A percentile compares a stretch with the other conserved stretches of the same genome.
These are phyloP conservation scores for Verbena officinalis DNA, from an alignment of 257 asterid genomes.

Conservation along the genomic window DNA sequence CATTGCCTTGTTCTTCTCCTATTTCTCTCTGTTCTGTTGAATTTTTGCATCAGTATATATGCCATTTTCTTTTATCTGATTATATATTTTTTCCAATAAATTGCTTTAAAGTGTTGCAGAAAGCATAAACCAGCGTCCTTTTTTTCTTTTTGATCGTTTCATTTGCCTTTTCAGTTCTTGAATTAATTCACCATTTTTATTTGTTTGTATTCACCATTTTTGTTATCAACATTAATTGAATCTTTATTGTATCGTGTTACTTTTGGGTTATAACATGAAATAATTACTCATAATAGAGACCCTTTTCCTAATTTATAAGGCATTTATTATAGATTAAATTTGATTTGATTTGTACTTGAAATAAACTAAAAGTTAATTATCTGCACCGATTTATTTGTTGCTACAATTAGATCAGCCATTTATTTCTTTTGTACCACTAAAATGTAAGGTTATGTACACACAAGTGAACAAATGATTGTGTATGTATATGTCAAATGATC, in stretches of 20 bases:
- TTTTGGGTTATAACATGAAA: not conserved
- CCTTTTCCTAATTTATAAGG: no score
- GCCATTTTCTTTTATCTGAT: not conserved
- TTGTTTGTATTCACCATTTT: not conserved
- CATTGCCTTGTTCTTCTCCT: slow-evolving; percentile 3
- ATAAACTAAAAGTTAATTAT: not conserved
- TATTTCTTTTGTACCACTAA: not conserved
- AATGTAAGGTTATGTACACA: not conserved
- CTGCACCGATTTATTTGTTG: not conserved
- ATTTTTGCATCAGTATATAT: not conserved
- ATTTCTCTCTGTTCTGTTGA: not conserved
- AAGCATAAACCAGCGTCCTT: no score
- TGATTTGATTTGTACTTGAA: no score
- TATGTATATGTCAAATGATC: no score
- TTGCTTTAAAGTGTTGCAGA: no score
- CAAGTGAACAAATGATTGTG: no score
- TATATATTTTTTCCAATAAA: not conserved
- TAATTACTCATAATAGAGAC: no score
- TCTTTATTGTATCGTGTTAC: not conserved
- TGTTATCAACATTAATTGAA: no score
- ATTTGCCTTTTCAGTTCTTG: not conserved
- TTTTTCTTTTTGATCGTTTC: no score
- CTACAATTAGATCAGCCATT: not conserved
- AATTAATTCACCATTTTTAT: no score
- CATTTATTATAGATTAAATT: no score